These are phyloP conservation scores for Plasmopara muralis DNA, from an alignment of 352 stramenopile genomes.

Conservation along the genomic window DNA sequence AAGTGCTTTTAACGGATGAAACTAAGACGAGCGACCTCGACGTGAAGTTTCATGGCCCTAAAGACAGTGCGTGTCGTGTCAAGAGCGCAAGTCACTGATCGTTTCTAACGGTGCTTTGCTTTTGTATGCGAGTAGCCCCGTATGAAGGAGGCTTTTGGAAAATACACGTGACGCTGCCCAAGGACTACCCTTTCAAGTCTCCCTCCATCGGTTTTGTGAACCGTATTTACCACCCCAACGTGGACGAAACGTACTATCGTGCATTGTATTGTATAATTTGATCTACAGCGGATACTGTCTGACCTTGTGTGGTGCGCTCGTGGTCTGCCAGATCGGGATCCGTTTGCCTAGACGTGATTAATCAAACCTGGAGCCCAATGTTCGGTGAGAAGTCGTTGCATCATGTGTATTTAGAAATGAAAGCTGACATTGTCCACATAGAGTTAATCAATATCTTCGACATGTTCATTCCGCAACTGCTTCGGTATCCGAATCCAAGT, in stretches of 20 bases:
- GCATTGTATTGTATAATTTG: neutral
- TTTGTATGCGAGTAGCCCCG: slow-evolving; percentile 47
- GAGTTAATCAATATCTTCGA: slow-evolving; percentile 92
- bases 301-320: slow-evolving; percentile 6
- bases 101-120: slow-evolving; percentile 11
- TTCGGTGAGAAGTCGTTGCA: slow-evolving; percentile 51
- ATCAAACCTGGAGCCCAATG: slow-evolving; percentile 93
- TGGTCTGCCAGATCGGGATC: slow-evolving; percentile 66
- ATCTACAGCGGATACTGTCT: neutral
- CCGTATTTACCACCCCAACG: slow-evolving; percentile 91
- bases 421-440: slow-evolving; percentile 15
- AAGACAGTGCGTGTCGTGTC: slow-evolving; percentile 55
- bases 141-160: slow-evolving; percentile 91
- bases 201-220: slow-evolving; percentile 92
- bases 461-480: slow-evolving; percentile 89
- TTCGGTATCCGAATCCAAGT: slow-evolving; percentile 89
- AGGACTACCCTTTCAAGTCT: slow-evolving; percentile 91
- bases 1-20: slow-evolving; percentile 79
- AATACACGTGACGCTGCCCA: slow-evolving; percentile 89
- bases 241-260: slow-evolving; percentile 83
- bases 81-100: neutral
- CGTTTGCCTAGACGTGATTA: slow-evolving; percentile 92
- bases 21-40: slow-evolving; percentile 77
- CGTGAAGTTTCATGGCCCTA: slow-evolving; percentile 81
- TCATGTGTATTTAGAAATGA: neutral